These are phyloP conservation scores for Houttuynia cordata DNA, from an alignment of 164 flowering plant genomes.

Conservation along the genomic window DNA sequence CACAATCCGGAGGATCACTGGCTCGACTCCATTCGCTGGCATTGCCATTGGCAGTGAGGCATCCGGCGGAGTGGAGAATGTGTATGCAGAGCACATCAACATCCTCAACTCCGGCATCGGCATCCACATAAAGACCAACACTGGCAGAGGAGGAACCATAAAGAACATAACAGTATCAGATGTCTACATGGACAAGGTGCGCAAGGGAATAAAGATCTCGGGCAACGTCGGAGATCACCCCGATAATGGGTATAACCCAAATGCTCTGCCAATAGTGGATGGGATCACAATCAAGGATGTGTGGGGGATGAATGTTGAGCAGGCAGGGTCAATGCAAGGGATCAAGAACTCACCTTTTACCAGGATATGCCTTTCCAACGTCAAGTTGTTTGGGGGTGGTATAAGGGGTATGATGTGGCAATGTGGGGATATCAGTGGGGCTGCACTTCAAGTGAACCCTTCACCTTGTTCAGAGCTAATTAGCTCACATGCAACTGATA, in stretches of 20 bases:
- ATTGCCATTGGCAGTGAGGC: slow-evolving; percentile 93
- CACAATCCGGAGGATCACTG: slow-evolving; percentile 81
- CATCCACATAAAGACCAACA: slow-evolving; percentile 72
- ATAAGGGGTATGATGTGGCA: slow-evolving; percentile 6
- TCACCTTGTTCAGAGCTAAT: slow-evolving; percentile 61
- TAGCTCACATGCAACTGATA: slow-evolving; percentile 19
- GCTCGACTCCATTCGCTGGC: slow-evolving; percentile 84
- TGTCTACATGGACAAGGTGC: slow-evolving; percentile 53
- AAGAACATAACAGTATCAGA: slow-evolving; percentile 52
- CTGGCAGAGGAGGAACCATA: slow-evolving; percentile 76
- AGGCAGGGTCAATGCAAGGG: slow-evolving; percentile 66
- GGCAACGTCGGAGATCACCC: slow-evolving; percentile 93
- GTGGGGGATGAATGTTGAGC: slow-evolving; percentile 57
- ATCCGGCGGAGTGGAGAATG: slow-evolving; percentile 74
- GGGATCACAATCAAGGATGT: slow-evolving; percentile 44
- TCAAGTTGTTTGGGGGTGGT: slow-evolving; percentile 38
- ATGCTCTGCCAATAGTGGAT: slow-evolving; percentile 61
- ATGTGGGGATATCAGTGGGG: slow-evolving; percentile 55
- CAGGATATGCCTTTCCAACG: slow-evolving; percentile 59
- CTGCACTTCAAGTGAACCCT: slow-evolving; percentile 56
- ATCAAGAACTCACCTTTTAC: slow-evolving; percentile 63
- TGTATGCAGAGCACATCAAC: slow-evolving; percentile 63
- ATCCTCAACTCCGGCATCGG: slow-evolving; percentile 67
- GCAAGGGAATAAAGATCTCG: slow-evolving; percentile 63
- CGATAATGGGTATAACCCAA: slow-evolving; percentile 55